Evolutionary conservation across 129 eudicot species (phyloP), one percentile per base, ranked within the genome.

Genomic region (Centrapalus pauciflorus): DNA sequence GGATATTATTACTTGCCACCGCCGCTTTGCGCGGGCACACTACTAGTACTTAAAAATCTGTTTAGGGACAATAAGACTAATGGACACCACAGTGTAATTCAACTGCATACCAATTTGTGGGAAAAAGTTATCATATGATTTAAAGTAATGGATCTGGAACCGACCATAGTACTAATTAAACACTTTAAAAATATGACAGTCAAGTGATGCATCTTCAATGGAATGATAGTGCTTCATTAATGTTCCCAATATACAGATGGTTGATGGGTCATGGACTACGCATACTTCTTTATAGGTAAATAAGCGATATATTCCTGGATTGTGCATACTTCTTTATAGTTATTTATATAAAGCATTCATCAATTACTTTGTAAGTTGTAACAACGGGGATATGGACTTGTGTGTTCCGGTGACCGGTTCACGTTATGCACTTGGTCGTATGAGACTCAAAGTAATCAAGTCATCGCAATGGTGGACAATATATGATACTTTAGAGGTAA

Each of bases 281-380:
- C 17, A 54, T 54, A 6, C 60, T 54, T 54, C 32, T 54, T 54
- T 54, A 54, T 23, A 54, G 34, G 60, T 54, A 54, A 54, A 16
- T 46, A 13, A n/a, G n/a, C n/a, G n/a, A n/a, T n/a, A n/a, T n/a
- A 46, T 46, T 46, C n/a, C 54, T 46, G 2, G 49, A 41, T 7
- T 7, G 5, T 50, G 20, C 5, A 6, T 8, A 17, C 13, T 50
- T 17, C 10, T 7, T 6, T 3, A 6, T 7, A 41, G 3, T 8
- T 6, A 41, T 41, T 3, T 10, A 2, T 41, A 41, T n/a, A n/a
- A n/a, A n/a, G n/a, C n/a, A n/a, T n/a, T n/a, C n/a, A n/a, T n/a
- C n/a, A n/a, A n/a, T n/a, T n/a, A n/a, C n/a, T n/a, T n/a, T n/a
- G n/a, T n/a, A n/a, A n/a, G n/a, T n/a, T 52, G 30, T 52, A 52